Conservation (phyloP, 805 yeast species). For the Zygosaccharomyces pseudorouxii region DNA sequence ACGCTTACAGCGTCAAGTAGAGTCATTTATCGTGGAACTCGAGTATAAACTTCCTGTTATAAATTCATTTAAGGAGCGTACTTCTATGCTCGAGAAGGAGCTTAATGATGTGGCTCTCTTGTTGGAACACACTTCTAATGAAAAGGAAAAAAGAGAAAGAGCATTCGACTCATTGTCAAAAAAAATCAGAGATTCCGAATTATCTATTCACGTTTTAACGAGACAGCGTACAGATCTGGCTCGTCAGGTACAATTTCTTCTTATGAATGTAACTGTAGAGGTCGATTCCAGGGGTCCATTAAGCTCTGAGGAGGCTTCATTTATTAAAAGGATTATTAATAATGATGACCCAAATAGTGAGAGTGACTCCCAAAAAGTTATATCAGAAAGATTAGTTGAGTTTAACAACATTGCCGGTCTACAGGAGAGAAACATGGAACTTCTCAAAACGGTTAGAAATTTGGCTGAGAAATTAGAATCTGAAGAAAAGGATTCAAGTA, state of each 20-base stretch:
- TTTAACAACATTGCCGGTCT: slow-evolving; percentile 66
- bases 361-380: slow-evolving; percentile 67
- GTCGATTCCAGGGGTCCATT: slow-evolving; percentile 57
- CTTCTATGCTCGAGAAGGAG: slow-evolving; percentile 53
- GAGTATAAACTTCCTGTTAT: slow-evolving; percentile 76
- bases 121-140: slow-evolving; percentile 50
- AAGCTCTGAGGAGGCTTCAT: slow-evolving; percentile 57
- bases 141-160: slow-evolving; percentile 39
- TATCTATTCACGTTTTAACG: slow-evolving; percentile 40
- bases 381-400: slow-evolving; percentile 66
- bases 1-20: slow-evolving; percentile 64
- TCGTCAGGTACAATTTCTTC: slow-evolving; percentile 70
- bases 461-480: slow-evolving; percentile 68
- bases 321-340: slow-evolving; percentile 48
- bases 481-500: slow-evolving; percentile 43
- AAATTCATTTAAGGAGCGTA: slow-evolving; percentile 57
- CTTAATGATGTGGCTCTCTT: slow-evolving; percentile 50
- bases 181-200: slow-evolving; percentile 34
- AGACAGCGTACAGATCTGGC: slow-evolving; percentile 69
- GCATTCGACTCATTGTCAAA: slow-evolving; percentile 20
- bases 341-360: slow-evolving; percentile 36
- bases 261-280: slow-evolving; percentile 60
- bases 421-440: slow-evolving; percentile 68
- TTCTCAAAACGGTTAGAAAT: slow-evolving; percentile 62
- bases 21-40: slow-evolving; percentile 66